Evolutionary conservation across 2,329 filamentous ascomycete genomes (phyloP).

Genomic region (Cladosporium sphaerospermum): DNA sequence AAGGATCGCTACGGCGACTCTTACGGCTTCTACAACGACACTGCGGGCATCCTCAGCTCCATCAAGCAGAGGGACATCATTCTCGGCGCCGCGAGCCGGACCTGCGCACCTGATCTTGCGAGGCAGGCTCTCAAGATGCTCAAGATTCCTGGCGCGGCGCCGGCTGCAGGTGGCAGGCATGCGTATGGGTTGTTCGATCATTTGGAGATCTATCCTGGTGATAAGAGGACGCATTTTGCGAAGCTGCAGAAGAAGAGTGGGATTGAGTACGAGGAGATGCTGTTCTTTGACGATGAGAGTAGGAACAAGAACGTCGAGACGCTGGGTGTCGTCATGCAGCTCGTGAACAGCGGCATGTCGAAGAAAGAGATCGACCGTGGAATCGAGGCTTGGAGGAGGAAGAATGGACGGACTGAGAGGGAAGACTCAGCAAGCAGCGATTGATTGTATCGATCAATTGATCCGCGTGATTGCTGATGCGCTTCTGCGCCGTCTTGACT

Average conservation of each 20-base stretch:
- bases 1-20: conserved; percentile 46
- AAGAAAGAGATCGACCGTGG: conserved; percentile 73
- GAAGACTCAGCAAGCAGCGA: conserved; percentile 5
- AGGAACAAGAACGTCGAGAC: conserved; percentile 76
- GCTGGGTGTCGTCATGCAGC: conserved; percentile 75
- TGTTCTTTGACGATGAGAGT: conserved; percentile 95
- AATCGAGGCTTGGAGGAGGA: conserved; percentile 72
- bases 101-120: conserved; percentile 70
- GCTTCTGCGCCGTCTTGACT: neutral
- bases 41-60: conserved; percentile 48
- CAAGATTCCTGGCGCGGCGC: conserved; percentile 52
- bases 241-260: conserved; percentile 64
- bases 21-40: conserved; percentile 43
- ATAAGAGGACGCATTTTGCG: conserved; percentile 81
- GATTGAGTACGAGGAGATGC: conserved; percentile 72
- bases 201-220: conserved; percentile 62
- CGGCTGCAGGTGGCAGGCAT: conserved; percentile 7
- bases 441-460: neutral
- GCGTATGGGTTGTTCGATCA: conserved; percentile 51
- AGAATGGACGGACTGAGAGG: conserved; percentile 47
- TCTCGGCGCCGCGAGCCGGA: conserved; percentile 74
- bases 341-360: conserved; percentile 73
- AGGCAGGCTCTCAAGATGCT: conserved; percentile 73
- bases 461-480: too few species aligned
- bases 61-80: conserved; percentile 49